phyloP scores from a whole-genome alignment of 352 stramenopile species.

The Phytophthora cryptogea region DNA sequence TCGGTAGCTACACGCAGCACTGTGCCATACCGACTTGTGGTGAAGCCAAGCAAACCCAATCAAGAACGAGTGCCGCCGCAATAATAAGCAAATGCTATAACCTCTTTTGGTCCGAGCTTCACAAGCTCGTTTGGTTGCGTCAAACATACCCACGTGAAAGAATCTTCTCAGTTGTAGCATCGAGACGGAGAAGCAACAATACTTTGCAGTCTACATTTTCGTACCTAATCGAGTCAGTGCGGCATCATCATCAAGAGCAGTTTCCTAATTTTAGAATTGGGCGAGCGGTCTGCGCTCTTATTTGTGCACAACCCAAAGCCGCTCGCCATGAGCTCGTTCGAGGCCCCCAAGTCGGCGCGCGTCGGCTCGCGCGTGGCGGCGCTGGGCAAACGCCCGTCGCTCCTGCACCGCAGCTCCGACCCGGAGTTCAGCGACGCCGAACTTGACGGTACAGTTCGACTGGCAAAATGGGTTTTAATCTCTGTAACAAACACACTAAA shows the following conservation, averaged over 20 bases:
- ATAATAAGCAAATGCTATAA: no score
- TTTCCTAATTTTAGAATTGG: not conserved
- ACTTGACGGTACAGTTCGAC: conserved; percentile 42
- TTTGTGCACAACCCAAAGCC: conserved; percentile 1
- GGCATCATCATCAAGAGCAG: not conserved
- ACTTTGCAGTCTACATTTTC: no score
- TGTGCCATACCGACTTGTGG: no score
- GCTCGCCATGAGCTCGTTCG: conserved; percentile 46
- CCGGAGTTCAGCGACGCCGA: conserved; percentile 63
- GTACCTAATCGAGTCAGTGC: no score
- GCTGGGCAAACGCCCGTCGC: conserved; percentile 31
- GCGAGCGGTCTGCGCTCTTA: not conserved
- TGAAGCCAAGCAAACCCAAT: no score
- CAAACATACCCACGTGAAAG: no score
- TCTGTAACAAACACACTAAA: conserved; percentile 9
- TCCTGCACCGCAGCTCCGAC: conserved; percentile 67
- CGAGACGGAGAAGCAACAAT: no score
- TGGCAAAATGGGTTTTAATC: conserved; percentile 9
- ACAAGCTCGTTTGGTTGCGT: no score
- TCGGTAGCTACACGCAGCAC: no score
- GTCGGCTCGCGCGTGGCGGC: conserved; percentile 18
- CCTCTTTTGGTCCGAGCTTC: no score
- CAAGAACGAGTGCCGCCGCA: no score
- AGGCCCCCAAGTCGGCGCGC: conserved; percentile 15
- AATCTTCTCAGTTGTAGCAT: no score